Evolutionary conservation across 306 rosid genomes (phyloP).

Genomic region (peach (Prunus persica)): Prunus_persica_NCBIv2 NC_034010.1:26969001-26969500

Average conservation of each 20-base stretch:
- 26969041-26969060: background rate
- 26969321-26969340: no score
- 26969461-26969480: background rate
- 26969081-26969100: slow-evolving; percentile 8
- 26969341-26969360: background rate
- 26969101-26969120: background rate
- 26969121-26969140: background rate
- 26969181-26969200: background rate
- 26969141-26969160: background rate
- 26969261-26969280: no score
- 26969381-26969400: background rate
- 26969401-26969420: background rate
- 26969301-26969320: no score
- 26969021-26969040: no score
- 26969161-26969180: background rate
- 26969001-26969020: background rate
- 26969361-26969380: background rate
- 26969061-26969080: slow-evolving; percentile 1
- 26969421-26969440: background rate
- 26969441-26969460: background rate
- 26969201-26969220: background rate
- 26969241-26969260: background rate
- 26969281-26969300: no score
- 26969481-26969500: no score
- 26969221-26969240: background rate